Conservation (phyloP, 371 early-diverging fungal genomes). For the Lichtheimia ramosa region DNA sequence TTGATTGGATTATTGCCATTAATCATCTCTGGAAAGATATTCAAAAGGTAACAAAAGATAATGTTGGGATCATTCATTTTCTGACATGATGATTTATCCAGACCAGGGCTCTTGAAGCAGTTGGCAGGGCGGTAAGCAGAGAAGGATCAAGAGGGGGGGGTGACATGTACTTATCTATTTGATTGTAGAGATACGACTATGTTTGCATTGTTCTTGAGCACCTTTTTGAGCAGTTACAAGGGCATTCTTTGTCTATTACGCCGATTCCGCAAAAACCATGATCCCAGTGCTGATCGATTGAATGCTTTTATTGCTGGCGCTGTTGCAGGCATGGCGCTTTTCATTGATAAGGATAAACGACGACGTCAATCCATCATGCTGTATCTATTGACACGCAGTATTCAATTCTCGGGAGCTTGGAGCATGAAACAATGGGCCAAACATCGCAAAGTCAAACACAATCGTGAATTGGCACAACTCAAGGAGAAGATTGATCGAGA, state of each 20-base stretch:
- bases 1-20: conserved; percentile 71
- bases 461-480: background rate
- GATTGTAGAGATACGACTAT: conserved; percentile 64
- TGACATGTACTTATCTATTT: background rate
- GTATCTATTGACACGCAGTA: conserved; percentile 75
- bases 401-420: conserved; percentile 74
- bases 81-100: background rate
- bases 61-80: background rate
- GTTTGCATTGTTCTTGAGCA: conserved; percentile 83
- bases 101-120: conserved; percentile 7
- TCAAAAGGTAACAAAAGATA: conserved; percentile 51
- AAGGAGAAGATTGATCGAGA: conserved; percentile 24
- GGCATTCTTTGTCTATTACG: conserved; percentile 74
- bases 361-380: conserved; percentile 78
- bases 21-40: conserved; percentile 62
- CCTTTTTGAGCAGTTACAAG: conserved; percentile 79
- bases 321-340: conserved; percentile 70
- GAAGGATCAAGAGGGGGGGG: background rate
- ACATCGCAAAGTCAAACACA: conserved; percentile 28
- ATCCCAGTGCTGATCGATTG: conserved; percentile 52
- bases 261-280: conserved; percentile 27
- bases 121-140: conserved; percentile 7
- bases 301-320: conserved; percentile 82
- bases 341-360: conserved; percentile 68
- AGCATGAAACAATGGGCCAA: conserved; percentile 64